These are phyloP conservation scores for Phaeodactylum tricornutum DNA, from an alignment of 108 stramenopile species.

Conservation along the genomic window DNA sequence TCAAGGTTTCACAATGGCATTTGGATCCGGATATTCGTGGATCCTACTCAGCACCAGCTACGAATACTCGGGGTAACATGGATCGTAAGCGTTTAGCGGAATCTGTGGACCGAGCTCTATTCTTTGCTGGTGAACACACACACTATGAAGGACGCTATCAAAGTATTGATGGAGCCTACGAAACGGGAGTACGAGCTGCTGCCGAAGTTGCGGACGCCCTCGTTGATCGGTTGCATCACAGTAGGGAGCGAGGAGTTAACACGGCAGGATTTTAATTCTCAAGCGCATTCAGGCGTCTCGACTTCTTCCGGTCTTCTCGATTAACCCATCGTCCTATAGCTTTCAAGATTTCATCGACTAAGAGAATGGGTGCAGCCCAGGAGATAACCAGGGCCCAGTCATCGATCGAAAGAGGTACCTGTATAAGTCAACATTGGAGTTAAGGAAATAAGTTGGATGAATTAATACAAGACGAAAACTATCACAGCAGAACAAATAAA, in stretches of 20 bases:
- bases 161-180: constrained; percentile 13
- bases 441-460: not conserved
- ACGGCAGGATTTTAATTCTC: too few relatives aligned
- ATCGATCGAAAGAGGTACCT: constrained; percentile 49
- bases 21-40: constrained; percentile 9
- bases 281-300: too few relatives aligned
- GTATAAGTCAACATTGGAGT: not conserved
- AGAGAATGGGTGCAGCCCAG: constrained; percentile 83
- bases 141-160: constrained; percentile 12
- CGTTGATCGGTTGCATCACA: too few relatives aligned
- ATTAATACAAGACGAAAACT: not conserved
- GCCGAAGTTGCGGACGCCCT: not conserved
- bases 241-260: too few relatives aligned
- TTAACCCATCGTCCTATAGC: constrained; percentile 33
- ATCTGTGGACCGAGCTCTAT: constrained; percentile 1
- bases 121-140: constrained; percentile 26
- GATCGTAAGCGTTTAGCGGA: constrained; percentile 6
- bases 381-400: constrained; percentile 79
- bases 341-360: constrained; percentile 89
- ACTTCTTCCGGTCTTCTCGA: constrained; percentile 1
- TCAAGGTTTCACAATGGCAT: constrained; percentile 5
- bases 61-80: constrained; percentile 3
- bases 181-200: constrained; percentile 10
- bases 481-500: constrained; percentile 4
- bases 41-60: constrained; percentile 6